phyloP scores from a whole-genome alignment of 495 filamentous ascomycete species.

The Podospora appendiculata region DNA sequence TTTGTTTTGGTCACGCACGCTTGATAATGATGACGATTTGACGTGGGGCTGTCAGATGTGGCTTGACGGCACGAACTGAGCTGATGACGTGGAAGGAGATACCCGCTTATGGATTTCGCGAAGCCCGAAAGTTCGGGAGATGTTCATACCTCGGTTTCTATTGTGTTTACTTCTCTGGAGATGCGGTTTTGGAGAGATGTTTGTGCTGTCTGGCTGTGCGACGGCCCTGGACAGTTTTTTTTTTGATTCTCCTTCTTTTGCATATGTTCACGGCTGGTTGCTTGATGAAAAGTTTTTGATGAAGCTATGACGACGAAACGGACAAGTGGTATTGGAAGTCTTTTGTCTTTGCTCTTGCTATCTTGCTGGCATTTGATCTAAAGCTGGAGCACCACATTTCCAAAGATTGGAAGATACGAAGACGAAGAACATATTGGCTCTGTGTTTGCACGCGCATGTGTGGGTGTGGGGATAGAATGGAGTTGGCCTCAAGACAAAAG shows the following conservation, averaged over 20 bases:
- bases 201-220: neutral
- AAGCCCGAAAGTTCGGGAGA: constrained; percentile 3
- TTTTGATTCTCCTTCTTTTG: neutral
- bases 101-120: constrained; percentile 4
- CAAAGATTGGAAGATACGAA: neutral
- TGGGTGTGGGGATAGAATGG: neutral
- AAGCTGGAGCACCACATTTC: too few species aligned
- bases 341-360: neutral
- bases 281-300: constrained; percentile 8
- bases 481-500: neutral
- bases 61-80: constrained; percentile 5
- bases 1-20: neutral
- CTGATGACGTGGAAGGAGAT: constrained; percentile 7
- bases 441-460: neutral
- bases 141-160: constrained; percentile 8
- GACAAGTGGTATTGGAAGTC: neutral
- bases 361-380: neutral
- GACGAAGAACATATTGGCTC: neutral
- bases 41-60: neutral
- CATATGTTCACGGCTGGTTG: neutral
- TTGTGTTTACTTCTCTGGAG: neutral
- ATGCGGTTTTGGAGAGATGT: neutral
- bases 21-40: constrained; percentile 9
- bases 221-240: neutral
- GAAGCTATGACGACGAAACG: constrained; percentile 4